These are phyloP conservation scores for Polyporus tsugae DNA, from an alignment of 1,284 basidiomycete species.

Conservation along the genomic window DNA sequence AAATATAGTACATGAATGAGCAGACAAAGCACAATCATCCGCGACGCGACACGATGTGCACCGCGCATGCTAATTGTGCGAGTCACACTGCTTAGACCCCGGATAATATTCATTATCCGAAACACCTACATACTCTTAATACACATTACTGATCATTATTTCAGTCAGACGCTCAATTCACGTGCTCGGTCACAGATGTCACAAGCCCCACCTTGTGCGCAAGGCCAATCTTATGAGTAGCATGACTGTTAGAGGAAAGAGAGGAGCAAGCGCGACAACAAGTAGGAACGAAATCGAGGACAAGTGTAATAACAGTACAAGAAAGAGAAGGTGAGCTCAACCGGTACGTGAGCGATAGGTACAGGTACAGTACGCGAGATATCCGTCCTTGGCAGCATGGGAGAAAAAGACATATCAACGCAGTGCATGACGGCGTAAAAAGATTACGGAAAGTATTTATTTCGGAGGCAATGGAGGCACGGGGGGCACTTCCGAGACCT, in stretches of 20 bases:
- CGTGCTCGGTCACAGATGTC: not conserved
- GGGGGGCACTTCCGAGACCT: constrained; percentile 30
- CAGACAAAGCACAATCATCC: too few relatives aligned
- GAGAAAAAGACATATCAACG: not conserved
- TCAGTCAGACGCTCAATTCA: not conserved
- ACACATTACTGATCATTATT: not conserved
- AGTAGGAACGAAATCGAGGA: not conserved
- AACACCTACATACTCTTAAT: too few relatives aligned
- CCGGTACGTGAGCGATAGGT: not conserved
- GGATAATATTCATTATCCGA: too few relatives aligned
- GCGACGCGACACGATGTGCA: too few relatives aligned
- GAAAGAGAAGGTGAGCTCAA: not conserved
- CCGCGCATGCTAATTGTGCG: too few relatives aligned
- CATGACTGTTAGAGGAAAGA: too few relatives aligned
- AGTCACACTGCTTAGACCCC: too few relatives aligned
- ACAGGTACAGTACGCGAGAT: constrained; percentile 38
- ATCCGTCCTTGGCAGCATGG: constrained; percentile 29
- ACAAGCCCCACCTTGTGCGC: not conserved
- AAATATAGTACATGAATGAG: too few relatives aligned
- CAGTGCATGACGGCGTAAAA: not conserved
- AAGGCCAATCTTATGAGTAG: not conserved
- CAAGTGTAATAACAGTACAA: not conserved
- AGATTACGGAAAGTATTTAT: constrained; percentile 10
- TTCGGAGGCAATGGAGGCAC: constrained; percentile 36
- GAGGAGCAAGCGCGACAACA: too few relatives aligned